A percentile compares a stretch with the other conserved stretches of the same genome.
phyloP scores from a whole-genome alignment of 495 filamentous ascomycete species.

The Penicillium canariense region DNA sequence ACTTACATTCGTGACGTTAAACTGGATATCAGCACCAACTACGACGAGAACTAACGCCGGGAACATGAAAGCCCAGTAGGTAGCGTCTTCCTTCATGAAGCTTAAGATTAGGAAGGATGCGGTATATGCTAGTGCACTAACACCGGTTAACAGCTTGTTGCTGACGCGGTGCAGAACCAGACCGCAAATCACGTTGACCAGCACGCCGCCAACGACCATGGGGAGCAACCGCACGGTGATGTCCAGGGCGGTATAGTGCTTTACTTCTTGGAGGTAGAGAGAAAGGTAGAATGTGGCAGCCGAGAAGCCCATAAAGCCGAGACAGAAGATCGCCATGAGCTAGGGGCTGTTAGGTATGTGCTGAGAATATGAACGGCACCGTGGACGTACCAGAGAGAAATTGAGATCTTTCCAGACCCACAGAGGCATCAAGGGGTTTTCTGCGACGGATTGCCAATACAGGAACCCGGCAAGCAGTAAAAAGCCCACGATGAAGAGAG shows the following conservation, averaged over 20 bases:
- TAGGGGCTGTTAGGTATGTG: conserved; percentile 9
- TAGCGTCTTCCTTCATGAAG: conserved; percentile 39
- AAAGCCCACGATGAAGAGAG: conserved; percentile 60
- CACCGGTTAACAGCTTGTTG: conserved; percentile 46
- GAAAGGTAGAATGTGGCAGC: conserved; percentile 36
- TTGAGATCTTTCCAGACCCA: conserved; percentile 40
- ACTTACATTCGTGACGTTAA: conserved; percentile 56
- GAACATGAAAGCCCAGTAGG: conserved; percentile 60
- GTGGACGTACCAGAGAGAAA: conserved; percentile 31
- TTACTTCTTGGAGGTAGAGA: conserved; percentile 45
- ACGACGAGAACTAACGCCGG: conserved; percentile 49
- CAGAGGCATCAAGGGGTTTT: conserved; percentile 36
- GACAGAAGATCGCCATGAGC: conserved; percentile 33
- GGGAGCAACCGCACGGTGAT: conserved; percentile 57
- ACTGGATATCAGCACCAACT: conserved; percentile 57
- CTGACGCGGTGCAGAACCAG: conserved; percentile 53
- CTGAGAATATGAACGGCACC: neutral
- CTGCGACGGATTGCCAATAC: conserved; percentile 54
- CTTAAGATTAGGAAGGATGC: conserved; percentile 55
- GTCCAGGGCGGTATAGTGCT: conserved; percentile 39
- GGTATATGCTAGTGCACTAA: conserved; percentile 43
- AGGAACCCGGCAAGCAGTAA: conserved; percentile 58
- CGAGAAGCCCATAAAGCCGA: conserved; percentile 40
- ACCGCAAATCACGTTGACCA: conserved; percentile 55
- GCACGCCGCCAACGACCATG: conserved; percentile 48